A percentile compares a stretch with the other conserved stretches of the same genome.
These are phyloP conservation scores for Suillus variegatus DNA, from an alignment of 768 basidiomycete species.

Conservation along the genomic window DNA sequence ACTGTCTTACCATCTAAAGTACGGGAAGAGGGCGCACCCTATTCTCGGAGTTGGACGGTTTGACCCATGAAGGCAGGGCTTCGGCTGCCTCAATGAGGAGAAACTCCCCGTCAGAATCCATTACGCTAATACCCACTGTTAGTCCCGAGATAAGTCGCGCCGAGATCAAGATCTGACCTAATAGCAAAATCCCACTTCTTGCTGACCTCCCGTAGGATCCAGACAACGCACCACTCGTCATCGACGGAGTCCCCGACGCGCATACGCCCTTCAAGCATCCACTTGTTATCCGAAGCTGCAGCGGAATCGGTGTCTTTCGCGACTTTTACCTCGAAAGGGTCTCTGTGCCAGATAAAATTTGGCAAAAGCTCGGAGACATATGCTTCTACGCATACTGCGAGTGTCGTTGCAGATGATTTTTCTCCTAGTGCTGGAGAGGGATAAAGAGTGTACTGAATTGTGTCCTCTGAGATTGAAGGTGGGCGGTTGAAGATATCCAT, in stretches of 20 bases:
- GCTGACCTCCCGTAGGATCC: conserved; percentile 80
- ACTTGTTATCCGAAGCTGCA: conserved; percentile 34
- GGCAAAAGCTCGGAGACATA: conserved; percentile 57
- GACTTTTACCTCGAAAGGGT: conserved; percentile 78
- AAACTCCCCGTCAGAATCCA: conserved; percentile 95
- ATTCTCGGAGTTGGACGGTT: conserved; percentile 88
- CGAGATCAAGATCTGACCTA: conserved; percentile 51
- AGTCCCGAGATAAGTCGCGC: conserved; percentile 3
- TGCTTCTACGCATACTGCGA: conserved; percentile 67
- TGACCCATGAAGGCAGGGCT: conserved; percentile 85
- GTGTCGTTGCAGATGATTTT: conserved; percentile 58
- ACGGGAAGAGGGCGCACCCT: conserved; percentile 63
- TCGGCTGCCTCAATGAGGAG: conserved; percentile 96
- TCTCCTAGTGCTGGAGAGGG: conserved; percentile 56
- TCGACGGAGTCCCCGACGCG: conserved; percentile 96
- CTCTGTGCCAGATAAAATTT: conserved; percentile 81
- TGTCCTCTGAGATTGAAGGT: conserved; percentile 84
- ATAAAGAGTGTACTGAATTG: conserved; percentile 75
- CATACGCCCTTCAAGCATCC: conserved; percentile 79
- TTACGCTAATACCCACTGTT: conserved; percentile 37
- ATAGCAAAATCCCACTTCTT: conserved; percentile 78
- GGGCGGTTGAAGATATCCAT: conserved; percentile 76
- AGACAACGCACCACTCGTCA: conserved; percentile 96
- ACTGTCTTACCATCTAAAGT: conserved; percentile 31
- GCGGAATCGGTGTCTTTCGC: conserved; percentile 43